These are phyloP conservation scores for Daldinia grandis DNA, from an alignment of 495 filamentous ascomycete species.

Conservation along the genomic window DNA sequence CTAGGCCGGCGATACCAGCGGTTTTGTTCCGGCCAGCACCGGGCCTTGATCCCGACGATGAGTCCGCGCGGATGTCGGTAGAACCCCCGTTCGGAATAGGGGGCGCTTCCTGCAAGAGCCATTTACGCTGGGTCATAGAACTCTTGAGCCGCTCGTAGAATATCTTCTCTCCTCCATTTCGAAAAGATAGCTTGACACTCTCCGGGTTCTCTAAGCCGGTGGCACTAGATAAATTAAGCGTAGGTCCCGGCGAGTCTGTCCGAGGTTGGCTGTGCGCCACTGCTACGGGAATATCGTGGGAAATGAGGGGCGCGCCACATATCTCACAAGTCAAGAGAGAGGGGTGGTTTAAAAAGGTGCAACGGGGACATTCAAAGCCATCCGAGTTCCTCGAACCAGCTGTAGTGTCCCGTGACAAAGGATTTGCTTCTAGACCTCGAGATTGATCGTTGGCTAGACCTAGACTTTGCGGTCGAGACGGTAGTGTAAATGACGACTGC, in stretches of 20 bases:
- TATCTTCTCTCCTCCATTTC: conserved; percentile 84
- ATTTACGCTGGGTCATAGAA: conserved; percentile 91
- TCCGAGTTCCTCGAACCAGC: conserved; percentile 8
- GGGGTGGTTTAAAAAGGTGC: conserved; percentile 93
- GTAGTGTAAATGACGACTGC: conserved; percentile 25
- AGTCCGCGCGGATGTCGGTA: conserved; percentile 65
- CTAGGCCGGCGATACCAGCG: conserved; percentile 92
- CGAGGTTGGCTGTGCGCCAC: conserved; percentile 53
- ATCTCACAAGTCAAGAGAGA: conserved; percentile 89
- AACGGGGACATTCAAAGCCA: conserved; percentile 79
- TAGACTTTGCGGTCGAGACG: conserved; percentile 21
- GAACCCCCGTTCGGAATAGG: conserved; percentile 81
- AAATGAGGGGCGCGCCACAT: conserved; percentile 79
- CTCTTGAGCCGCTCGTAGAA: conserved; percentile 90
- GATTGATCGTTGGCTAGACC: conserved; percentile 11
- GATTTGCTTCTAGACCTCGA: conserved; percentile 7
- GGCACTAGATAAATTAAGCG: conserved; percentile 52
- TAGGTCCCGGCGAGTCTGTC: conserved; percentile 81
- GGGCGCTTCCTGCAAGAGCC: conserved; percentile 93
- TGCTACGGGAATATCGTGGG: conserved; percentile 59
- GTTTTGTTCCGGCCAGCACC: conserved; percentile 60
- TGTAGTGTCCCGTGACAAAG: conserved; percentile 1
- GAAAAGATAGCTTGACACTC: conserved; percentile 90
- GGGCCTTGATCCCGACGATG: conserved; percentile 38
- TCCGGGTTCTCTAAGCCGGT: conserved; percentile 68